A percentile compares a stretch with the other conserved stretches of the same genome.
Evolutionary conservation across 2,329 filamentous ascomycete genomes (phyloP).

Genomic region (Geosmithia putterillii): DNA sequence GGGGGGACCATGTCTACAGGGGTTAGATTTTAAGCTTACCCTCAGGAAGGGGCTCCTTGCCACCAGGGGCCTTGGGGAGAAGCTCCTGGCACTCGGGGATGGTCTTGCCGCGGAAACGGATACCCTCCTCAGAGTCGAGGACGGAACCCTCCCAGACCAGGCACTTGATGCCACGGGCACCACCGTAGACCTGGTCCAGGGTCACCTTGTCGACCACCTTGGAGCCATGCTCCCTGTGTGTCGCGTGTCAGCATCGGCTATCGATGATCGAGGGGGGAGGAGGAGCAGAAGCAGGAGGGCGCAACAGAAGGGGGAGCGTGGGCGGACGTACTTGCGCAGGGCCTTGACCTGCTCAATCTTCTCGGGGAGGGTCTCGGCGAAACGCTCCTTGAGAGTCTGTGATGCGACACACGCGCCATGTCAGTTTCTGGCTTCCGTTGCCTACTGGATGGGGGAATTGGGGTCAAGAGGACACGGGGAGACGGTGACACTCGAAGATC

Average conservation of each 20-base stretch:
- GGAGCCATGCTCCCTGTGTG: slow-evolving; percentile 74
- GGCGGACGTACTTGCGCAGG: slow-evolving; percentile 69
- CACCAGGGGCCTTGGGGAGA: slow-evolving; percentile 92
- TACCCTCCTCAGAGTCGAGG: slow-evolving; percentile 96
- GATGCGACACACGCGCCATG: background rate
- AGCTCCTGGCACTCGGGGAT: slow-evolving; percentile 98
- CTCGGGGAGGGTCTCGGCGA: slow-evolving; percentile 87
- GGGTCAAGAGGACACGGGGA: background rate
- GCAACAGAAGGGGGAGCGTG: slow-evolving; percentile 1
- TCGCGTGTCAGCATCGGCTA: slow-evolving; percentile 4
- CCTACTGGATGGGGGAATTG: too few relatives aligned
- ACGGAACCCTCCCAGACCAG: slow-evolving; percentile 99
- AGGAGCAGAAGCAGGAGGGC: background rate
- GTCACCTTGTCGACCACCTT: slow-evolving; percentile 97
- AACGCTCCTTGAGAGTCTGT: slow-evolving; percentile 94
- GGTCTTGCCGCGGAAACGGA: slow-evolving; percentile 97
- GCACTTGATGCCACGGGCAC: slow-evolving; percentile 96
- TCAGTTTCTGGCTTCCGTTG: background rate
- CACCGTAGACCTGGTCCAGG: slow-evolving; percentile 97
- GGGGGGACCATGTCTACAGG: background rate
- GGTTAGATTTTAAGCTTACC: slow-evolving; percentile 31
- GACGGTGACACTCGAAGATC: slow-evolving; percentile 13
- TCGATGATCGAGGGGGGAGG: slow-evolving; percentile 1
- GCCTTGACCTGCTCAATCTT: slow-evolving; percentile 99
- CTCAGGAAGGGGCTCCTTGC: slow-evolving; percentile 94